Percentiles rank a stretch among this genome's conserved stretches.
Evolutionary conservation across 306 rosid genomes (phyloP).

Genomic region (Quercus aquifolioides): DNA sequence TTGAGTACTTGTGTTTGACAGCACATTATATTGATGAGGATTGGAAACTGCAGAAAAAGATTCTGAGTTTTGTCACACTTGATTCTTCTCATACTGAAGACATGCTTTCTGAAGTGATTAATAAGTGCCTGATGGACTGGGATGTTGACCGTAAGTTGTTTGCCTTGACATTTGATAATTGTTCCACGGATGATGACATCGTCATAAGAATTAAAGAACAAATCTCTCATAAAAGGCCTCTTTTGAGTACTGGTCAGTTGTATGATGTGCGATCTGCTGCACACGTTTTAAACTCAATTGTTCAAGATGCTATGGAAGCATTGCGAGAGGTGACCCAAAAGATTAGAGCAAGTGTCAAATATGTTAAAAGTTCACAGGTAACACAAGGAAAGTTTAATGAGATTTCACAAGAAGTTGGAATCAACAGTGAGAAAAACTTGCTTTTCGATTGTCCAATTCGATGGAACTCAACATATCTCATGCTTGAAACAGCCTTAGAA

Average conservation of each 20-base stretch:
- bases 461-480: slow-evolving; percentile 72
- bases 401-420: slow-evolving; percentile 62
- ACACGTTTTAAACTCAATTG: slow-evolving; percentile 65
- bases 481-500: slow-evolving; percentile 82
- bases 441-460: slow-evolving; percentile 59
- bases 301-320: slow-evolving; percentile 62
- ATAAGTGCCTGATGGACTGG: slow-evolving; percentile 79
- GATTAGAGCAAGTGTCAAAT: slow-evolving; percentile 68
- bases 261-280: slow-evolving; percentile 79
- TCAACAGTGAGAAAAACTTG: slow-evolving; percentile 52
- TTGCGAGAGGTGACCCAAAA: slow-evolving; percentile 64
- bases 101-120: slow-evolving; percentile 80
- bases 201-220: slow-evolving; percentile 66
- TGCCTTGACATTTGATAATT: slow-evolving; percentile 88
- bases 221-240: slow-evolving; percentile 72
- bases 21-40: slow-evolving; percentile 84
- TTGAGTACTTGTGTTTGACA: slow-evolving; percentile 53
- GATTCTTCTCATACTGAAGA: slow-evolving; percentile 85
- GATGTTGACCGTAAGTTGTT: slow-evolving; percentile 79
- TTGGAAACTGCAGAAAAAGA: slow-evolving; percentile 75
- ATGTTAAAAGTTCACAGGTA: slow-evolving; percentile 71
- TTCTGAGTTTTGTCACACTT: slow-evolving; percentile 81
- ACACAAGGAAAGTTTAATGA: slow-evolving; percentile 71
- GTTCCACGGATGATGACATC: slow-evolving; percentile 69
- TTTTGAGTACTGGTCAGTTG: slow-evolving; percentile 57